Percentiles rank a stretch among this genome's conserved stretches.
phyloP scores from a whole-genome alignment of 441 rosid species.

The Pelargonium myrrhifolium region DNA sequence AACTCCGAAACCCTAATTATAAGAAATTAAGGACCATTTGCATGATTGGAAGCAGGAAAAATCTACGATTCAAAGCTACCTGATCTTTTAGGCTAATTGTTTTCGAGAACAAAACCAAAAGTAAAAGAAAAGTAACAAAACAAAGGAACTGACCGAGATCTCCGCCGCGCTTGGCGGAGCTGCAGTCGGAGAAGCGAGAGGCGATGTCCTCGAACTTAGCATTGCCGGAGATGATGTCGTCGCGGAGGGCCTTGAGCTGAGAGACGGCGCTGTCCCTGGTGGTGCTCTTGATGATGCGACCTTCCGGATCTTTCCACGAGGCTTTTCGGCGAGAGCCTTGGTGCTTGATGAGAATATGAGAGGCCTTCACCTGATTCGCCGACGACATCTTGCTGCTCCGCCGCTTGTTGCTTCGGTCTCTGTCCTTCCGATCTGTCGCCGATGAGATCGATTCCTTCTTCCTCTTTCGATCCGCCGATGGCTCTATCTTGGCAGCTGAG shows the following conservation, averaged over 20 bases:
- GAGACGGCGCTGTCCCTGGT: conserved; percentile 66
- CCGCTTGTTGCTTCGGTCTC: neutral
- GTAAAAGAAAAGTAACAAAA: neutral
- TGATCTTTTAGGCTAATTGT: too few species aligned
- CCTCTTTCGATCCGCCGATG: neutral
- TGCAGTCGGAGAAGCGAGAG: conserved; percentile 70
- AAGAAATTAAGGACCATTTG: too few species aligned
- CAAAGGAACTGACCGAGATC: conserved; percentile 61
- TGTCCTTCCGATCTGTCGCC: neutral
- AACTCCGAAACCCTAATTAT: too few species aligned
- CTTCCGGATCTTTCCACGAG: conserved; percentile 96
- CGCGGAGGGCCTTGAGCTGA: conserved; percentile 61
- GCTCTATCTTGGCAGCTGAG: neutral
- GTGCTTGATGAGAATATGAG: conserved; percentile 87
- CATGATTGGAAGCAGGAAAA: too few species aligned
- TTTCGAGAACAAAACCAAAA: neutral
- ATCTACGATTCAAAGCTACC: too few species aligned
- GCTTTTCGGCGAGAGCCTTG: conserved; percentile 86
- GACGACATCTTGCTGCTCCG: neutral
- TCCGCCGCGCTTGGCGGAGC: conserved; percentile 97
- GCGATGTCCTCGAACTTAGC: conserved; percentile 75
- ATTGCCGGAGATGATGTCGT: conserved; percentile 70
- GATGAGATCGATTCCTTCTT: neutral
- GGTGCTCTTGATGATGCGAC: conserved; percentile 52
- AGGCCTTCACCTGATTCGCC: conserved; percentile 59